Percentiles rank a stretch among this genome's conserved stretches.
Evolutionary conservation across 352 stramenopile genomes (phyloP).

Genomic region (Stramenopiles sp.): DNA sequence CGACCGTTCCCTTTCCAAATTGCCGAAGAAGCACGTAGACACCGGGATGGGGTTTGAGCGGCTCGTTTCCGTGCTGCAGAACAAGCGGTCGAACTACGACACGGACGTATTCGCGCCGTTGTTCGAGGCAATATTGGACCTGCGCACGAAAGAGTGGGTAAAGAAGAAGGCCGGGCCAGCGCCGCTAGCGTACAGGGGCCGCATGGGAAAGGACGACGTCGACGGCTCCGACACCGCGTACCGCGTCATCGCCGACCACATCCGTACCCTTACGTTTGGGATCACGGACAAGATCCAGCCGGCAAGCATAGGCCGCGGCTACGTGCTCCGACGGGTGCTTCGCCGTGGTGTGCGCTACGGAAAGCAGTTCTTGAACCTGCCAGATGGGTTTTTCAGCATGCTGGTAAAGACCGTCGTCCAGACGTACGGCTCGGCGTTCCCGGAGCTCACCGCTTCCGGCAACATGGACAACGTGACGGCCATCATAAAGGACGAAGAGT

Average conservation of each 20-base stretch:
- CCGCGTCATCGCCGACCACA: constrained; percentile 92
- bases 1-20: constrained; percentile 48
- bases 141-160: constrained; percentile 32
- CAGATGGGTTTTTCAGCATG: constrained; percentile 78
- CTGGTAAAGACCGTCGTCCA: constrained; percentile 71
- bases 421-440: constrained; percentile 79
- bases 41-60: constrained; percentile 97
- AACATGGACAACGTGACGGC: constrained; percentile 83
- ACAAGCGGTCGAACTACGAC: constrained; percentile 92
- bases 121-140: constrained; percentile 71
- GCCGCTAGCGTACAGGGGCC: constrained; percentile 33
- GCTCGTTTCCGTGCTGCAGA: constrained; percentile 67
- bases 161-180: background rate
- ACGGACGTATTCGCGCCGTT: constrained; percentile 91
- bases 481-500: constrained; percentile 22
- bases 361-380: constrained; percentile 83
- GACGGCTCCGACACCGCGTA: constrained; percentile 62
- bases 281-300: constrained; percentile 90
- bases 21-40: constrained; percentile 92
- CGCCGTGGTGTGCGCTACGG: constrained; percentile 89
- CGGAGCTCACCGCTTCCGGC: constrained; percentile 51
- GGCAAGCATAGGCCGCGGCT: constrained; percentile 88
- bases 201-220: constrained; percentile 63
- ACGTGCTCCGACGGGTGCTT: constrained; percentile 92
- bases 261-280: constrained; percentile 86